Base-by-base conservation (phyloP, 345 rosid genomes). In the Jatropha curcas region DNA sequence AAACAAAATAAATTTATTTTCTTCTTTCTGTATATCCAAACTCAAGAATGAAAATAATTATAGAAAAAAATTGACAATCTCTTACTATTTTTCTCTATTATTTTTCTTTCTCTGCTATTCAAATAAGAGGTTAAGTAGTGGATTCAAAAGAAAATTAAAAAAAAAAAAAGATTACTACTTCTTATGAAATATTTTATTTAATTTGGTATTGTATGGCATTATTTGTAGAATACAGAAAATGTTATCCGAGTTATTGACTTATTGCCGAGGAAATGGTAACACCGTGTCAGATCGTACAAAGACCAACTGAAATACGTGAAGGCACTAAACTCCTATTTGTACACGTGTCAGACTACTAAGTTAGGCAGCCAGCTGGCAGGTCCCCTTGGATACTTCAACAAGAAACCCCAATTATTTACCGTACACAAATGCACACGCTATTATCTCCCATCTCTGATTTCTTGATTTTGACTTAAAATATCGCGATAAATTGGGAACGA, bases 271-370 rank as follows among this genome's bases (percentile, higher is more conserved):
- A 77, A 69, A 41, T 60, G 6, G 28, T 17, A n/a, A 9, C 11
- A 24, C 60, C 22, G n/a, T 62, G 11, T 37, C 11, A 3, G 20
- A 62, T 35, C 3, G 20, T 59, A 57, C 34, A 55, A 82, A 73
- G 68, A 71, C 67, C 70, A 68, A 81, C 60, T 51, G 19, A 46
- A 48, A 48, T 14, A 77, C 85, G 87, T 73, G 88, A 81, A 86
- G 88, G 85, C 85, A 87, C 78, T 57, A 68, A 87, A 88, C 77
- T 79, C 84, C 80, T 75, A 75, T 74, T 66, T 9, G 79, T 5
- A 82, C 94, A 88, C 89, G 91, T 89, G 96, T 67, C 71, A 33
- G 20, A 10, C 66, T 4, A 31, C 7, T 24, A 67, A 69, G 73
- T 35, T 50, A 39, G 76, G 81, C 31, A 33, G 68, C 74, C 81